Base-by-base conservation (phyloP, 805 yeast species). In the Millerozyma acaciae region DNA sequence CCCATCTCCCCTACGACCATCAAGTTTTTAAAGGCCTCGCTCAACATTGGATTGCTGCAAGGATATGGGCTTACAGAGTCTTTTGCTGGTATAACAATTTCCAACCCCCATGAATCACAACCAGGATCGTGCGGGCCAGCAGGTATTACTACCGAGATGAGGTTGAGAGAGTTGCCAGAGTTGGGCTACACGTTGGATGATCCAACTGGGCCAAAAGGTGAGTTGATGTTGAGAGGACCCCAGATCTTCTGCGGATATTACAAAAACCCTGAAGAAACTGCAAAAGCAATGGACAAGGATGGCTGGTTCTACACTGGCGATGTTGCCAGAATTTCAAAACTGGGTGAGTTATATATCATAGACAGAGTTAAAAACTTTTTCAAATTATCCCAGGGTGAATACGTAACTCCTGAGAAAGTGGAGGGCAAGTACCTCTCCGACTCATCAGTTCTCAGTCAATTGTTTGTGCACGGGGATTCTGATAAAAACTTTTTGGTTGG, bases 311-410 rank as follows among this genome's bases (percentile, higher is more conserved):
- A 58, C 35, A 76, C 83, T 15, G 84, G 84, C 18, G 84, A 78
- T 50, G 49, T 62, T 24, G 67, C 61, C n/a, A 42, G 38, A 16
- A 40, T 59, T 21, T 44, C 45, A 16, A 28, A 34, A 2, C 25
- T 26, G 5, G 85, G 88, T 8, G 67, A 80, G 29, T 52, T 84
- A 16, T 63, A 57, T 31, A 77, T 83, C 37, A 70, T 83, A 45
- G 93, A 84, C 50, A 68, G 93, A 40, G 87, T 83, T 24, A 83
- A 83, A 64, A 84, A 83, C 59, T 82, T 83, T 60, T 83, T 82
- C 68, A 83, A 83, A 43, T 59, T 65, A 42, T 51, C 70, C 5
- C 70, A 65, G 43, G 72, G 72, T 36, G 72, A 65, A 57, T 83
- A 82, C 54, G 73, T 83, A 35, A 82, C 87, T 1, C 84, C 87